phyloP scores from a whole-genome alignment of 225 moss, liverwort and hornwort species.

The Rhytidiadelphus loreus region DNA sequence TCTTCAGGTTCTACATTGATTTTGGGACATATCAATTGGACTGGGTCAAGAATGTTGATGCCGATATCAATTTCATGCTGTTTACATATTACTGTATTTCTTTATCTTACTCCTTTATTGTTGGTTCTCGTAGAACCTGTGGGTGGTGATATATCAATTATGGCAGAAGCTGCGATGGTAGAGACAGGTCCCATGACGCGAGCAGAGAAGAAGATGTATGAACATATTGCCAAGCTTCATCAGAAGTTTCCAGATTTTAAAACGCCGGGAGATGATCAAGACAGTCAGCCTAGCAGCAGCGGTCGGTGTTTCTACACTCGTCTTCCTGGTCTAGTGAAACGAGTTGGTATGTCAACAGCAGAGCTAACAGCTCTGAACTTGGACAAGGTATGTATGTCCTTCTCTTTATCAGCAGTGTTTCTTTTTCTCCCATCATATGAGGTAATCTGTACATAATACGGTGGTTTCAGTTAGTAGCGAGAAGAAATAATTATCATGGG shows the following conservation, averaged over 20 bases:
- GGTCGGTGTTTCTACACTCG: slow-evolving; percentile 88
- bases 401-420: neutral
- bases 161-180: slow-evolving; percentile 72
- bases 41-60: neutral
- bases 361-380: slow-evolving; percentile 85
- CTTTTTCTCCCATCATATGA: neutral
- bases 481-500: neutral
- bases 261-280: neutral
- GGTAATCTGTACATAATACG: neutral
- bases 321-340: slow-evolving; percentile 75
- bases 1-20: neutral
- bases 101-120: neutral
- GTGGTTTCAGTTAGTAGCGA: neutral
- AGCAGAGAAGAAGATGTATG: slow-evolving; percentile 77
- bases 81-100: neutral
- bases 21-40: neutral
- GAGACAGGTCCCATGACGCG: slow-evolving; percentile 45
- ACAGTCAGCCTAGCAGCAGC: slow-evolving; percentile 10
- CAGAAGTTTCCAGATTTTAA: slow-evolving; percentile 23
- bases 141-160: slow-evolving; percentile 78
- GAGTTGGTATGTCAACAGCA: slow-evolving; percentile 58
- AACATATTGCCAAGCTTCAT: slow-evolving; percentile 54
- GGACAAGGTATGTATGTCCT: slow-evolving; percentile 56
- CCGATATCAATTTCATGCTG: neutral
- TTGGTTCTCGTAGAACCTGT: slow-evolving; percentile 60